These are phyloP conservation scores for Epichloe elymi DNA, from an alignment of 2,329 filamentous ascomycete species.

Conservation along the genomic window DNA sequence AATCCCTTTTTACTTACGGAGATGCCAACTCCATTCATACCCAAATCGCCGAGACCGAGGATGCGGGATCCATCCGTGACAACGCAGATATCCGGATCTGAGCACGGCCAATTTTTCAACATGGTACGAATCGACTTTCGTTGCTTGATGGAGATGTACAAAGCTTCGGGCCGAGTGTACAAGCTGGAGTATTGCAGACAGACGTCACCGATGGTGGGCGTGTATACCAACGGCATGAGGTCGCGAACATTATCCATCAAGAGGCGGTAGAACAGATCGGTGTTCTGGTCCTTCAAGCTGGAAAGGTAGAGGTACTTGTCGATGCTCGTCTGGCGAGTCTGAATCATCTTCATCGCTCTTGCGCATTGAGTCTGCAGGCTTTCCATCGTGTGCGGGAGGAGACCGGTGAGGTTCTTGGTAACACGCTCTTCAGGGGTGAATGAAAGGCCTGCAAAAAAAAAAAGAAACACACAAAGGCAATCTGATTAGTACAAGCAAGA, in stretches of 20 bases:
- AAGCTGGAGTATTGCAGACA: constrained; percentile 93
- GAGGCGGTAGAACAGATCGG: constrained; percentile 72
- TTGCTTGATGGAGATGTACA: constrained; percentile 95
- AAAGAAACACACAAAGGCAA: neutral
- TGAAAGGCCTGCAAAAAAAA: constrained; percentile 36
- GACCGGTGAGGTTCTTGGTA: constrained; percentile 50
- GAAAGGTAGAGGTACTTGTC: constrained; percentile 80
- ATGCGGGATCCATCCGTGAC: constrained; percentile 92
- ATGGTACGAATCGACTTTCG: constrained; percentile 80
- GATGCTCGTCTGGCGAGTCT: constrained; percentile 53
- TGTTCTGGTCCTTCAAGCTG: constrained; percentile 59
- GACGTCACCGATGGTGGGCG: constrained; percentile 85
- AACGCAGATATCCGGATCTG: constrained; percentile 86
- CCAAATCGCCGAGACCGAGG: constrained; percentile 84
- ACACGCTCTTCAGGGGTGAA: constrained; percentile 52
- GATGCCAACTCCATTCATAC: constrained; percentile 95
- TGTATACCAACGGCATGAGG: constrained; percentile 75
- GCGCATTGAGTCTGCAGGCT: constrained; percentile 45
- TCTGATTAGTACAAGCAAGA: neutral
- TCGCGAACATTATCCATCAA: constrained; percentile 66
- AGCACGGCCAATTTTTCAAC: constrained; percentile 84
- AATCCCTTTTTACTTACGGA: constrained; percentile 43
- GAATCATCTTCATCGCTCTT: constrained; percentile 62
- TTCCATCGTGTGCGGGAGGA: constrained; percentile 52
- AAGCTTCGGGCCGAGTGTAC: constrained; percentile 85